Evolutionary conservation across 2,329 filamentous ascomycete species (phyloP).

Genomic region (Fusarium nisikadoi): DNA sequence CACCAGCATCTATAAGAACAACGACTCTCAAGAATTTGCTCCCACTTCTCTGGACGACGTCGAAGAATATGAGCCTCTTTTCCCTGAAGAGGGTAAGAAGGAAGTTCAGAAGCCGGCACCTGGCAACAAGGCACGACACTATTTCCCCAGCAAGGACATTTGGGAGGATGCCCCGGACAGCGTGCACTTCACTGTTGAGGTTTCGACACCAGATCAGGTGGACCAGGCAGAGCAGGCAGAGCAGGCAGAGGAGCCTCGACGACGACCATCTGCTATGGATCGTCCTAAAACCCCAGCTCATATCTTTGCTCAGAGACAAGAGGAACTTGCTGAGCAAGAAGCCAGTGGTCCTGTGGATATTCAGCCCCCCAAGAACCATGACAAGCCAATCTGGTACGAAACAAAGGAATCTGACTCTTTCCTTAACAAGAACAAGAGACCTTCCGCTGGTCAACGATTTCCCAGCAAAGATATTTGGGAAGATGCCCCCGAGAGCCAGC

Average conservation of each 20-base stretch:
- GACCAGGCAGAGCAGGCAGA: conserved; percentile 52
- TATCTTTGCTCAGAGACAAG: conserved; percentile 73
- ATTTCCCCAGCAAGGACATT: conserved; percentile 93
- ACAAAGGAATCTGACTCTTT: conserved; percentile 54
- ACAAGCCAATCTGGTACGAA: conserved; percentile 57
- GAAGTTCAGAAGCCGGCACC: conserved; percentile 53
- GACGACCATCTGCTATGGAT: conserved; percentile 46
- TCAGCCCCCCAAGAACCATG: conserved; percentile 45
- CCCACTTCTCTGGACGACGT: conserved; percentile 85
- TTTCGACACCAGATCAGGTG: conserved; percentile 76
- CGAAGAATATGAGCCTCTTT: conserved; percentile 94
- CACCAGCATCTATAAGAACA: conserved; percentile 68
- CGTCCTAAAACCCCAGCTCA: conserved; percentile 68
- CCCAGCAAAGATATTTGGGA: conserved; percentile 96
- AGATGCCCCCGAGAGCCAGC: conserved; percentile 85
- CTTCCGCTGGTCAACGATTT: conserved; percentile 75
- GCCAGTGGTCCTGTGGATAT: conserved; percentile 44
- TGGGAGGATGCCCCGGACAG: conserved; percentile 97
- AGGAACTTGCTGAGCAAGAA: conserved; percentile 71
- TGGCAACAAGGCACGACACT: conserved; percentile 67
- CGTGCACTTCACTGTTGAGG: conserved; percentile 80
- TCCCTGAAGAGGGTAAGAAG: conserved; percentile 78
- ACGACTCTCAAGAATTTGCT: conserved; percentile 63
- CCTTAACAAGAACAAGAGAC: conserved; percentile 62
- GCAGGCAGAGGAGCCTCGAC: conserved; percentile 54